Evolutionary conservation across 352 stramenopile genomes (phyloP).

Genomic region (Phytophthora uliginosa): DNA sequence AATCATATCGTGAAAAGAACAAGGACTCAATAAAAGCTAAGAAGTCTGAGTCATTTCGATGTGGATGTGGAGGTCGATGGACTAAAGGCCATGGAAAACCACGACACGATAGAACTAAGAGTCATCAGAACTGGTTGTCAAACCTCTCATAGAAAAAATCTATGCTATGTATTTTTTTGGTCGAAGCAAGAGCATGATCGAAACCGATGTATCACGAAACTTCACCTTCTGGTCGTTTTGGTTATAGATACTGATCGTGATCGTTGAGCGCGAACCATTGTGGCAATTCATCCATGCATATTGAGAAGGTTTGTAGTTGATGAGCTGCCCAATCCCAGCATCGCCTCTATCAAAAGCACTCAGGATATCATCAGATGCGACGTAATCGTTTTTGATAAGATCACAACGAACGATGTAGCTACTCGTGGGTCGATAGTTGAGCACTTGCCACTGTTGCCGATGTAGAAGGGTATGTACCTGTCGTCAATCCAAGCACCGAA

Average conservation of each 20-base stretch:
- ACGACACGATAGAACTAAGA: no score
- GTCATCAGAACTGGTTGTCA: no score
- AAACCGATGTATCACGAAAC: not conserved
- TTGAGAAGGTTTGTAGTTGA: not conserved
- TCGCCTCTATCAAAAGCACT: not conserved
- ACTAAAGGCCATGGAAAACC: no score
- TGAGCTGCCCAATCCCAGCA: not conserved
- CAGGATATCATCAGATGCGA: no score
- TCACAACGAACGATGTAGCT: no score
- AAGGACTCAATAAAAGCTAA: no score
- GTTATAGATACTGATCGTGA: not conserved
- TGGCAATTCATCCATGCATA: not conserved
- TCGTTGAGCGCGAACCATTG: not conserved
- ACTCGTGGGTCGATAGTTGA: not conserved
- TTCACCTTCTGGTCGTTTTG: not conserved
- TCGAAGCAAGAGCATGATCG: not conserved
- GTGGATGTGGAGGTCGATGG: no score
- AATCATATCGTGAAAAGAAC: no score
- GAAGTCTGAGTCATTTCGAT: no score
- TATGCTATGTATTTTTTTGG: no score
- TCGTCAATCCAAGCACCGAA: slow-evolving; percentile 1
- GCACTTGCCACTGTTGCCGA: slow-evolving; percentile 3
- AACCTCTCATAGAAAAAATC: no score
- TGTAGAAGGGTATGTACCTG: slow-evolving; percentile 1
- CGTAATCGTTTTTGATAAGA: no score